Conservation (phyloP, 805 yeast genomes). For the Lipomyces mesembrius region DNA sequence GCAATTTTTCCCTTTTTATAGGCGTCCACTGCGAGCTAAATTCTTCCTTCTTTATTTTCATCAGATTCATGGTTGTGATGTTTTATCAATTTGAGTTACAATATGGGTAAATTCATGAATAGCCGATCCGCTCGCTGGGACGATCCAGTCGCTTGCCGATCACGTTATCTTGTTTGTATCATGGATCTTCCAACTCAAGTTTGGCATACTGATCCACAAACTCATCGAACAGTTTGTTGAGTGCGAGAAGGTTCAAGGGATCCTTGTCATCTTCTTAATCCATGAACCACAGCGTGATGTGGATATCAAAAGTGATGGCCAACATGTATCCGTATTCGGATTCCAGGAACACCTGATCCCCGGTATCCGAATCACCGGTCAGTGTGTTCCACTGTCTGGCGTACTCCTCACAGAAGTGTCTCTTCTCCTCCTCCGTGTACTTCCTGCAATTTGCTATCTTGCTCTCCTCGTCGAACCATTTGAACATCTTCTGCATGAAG, state of each 20-base stretch:
- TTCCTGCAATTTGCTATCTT: slow-evolving; percentile 1
- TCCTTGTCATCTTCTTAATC: background rate
- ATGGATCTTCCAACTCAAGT: background rate
- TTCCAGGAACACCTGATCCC: background rate
- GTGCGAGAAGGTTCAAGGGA: background rate
- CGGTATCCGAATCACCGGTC: slow-evolving; percentile 1
- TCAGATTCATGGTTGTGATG: too few species aligned
- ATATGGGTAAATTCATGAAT: too few species aligned
- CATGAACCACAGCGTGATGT: background rate
- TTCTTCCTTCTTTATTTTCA: too few species aligned
- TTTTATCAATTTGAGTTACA: too few species aligned
- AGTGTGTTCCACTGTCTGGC: slow-evolving; percentile 2
- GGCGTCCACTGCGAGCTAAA: too few species aligned
- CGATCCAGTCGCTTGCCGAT: too few species aligned
- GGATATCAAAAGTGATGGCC: slow-evolving; percentile 4
- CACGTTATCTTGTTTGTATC: background rate
- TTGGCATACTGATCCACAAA: slow-evolving; percentile 3
- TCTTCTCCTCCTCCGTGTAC: background rate
- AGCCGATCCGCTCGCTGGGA: too few species aligned
- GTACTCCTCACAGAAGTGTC: slow-evolving; percentile 3
- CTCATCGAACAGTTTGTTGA: slow-evolving; percentile 3
- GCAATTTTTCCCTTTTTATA: too few species aligned
- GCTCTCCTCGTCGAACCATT: slow-evolving; percentile 2
- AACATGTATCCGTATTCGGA: slow-evolving; percentile 1
- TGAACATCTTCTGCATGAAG: slow-evolving; percentile 3